Evolutionary conservation across 495 filamentous ascomycete species (phyloP).

Genomic region (Lasiosphaeria miniovina): DNA sequence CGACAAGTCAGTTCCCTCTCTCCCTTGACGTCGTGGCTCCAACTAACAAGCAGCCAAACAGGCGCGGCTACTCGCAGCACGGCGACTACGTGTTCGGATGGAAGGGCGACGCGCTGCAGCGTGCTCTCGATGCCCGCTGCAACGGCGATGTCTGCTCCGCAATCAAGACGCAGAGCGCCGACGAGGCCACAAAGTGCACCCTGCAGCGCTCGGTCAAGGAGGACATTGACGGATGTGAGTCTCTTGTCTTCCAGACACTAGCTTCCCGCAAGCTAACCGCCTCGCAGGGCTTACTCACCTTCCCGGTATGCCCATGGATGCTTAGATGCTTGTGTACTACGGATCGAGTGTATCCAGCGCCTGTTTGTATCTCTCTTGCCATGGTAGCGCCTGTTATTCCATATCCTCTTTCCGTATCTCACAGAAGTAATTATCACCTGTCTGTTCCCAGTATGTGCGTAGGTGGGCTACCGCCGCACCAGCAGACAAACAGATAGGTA

Average conservation of each 20-base stretch:
- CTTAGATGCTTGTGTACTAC: too few species aligned
- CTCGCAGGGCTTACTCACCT: too few species aligned
- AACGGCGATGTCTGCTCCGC: slow-evolving; percentile 28
- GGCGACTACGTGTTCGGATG: slow-evolving; percentile 40
- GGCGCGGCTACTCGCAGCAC: slow-evolving; percentile 32
- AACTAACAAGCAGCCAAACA: slow-evolving; percentile 19
- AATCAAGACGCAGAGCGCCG: slow-evolving; percentile 29
- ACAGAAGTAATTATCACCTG: too few species aligned
- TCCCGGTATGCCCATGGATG: too few species aligned
- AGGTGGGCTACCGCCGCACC: too few species aligned
- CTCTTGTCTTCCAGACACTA: background rate
- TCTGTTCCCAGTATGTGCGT: too few species aligned
- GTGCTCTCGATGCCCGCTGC: slow-evolving; percentile 34
- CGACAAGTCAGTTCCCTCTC: slow-evolving; percentile 19
- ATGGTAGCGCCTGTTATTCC: too few species aligned
- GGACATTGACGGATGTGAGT: slow-evolving; percentile 33
- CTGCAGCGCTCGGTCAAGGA: slow-evolving; percentile 27
- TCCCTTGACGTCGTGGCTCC: background rate
- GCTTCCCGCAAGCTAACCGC: too few species aligned
- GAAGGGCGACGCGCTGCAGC: slow-evolving; percentile 34
- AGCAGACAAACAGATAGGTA: too few species aligned
- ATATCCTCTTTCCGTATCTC: too few species aligned
- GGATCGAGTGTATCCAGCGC: too few species aligned
- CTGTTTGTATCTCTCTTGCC: too few species aligned
- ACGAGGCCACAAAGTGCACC: slow-evolving; percentile 30